Base-by-base conservation (phyloP, 2,329 filamentous ascomycete species). In the Cercospora beticola region DNA sequence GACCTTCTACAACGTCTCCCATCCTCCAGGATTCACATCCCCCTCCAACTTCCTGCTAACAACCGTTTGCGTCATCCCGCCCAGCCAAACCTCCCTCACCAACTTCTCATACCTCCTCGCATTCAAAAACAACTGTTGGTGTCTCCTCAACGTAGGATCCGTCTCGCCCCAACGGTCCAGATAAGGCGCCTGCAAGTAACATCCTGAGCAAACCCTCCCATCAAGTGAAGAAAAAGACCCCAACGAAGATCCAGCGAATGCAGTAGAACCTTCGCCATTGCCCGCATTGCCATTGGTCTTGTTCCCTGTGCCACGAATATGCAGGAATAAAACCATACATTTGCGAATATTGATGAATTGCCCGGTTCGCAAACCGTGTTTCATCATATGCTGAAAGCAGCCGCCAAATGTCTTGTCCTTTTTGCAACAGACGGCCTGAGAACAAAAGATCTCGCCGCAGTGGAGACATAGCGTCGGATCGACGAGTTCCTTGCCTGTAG, bases 291-390 rank as follows among this genome's bases (percentile, higher is more conserved):
- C 12, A 23, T 6, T 23, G 21, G 14, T 23, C 28, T 33, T 86
- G 5, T 18, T 28, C 10, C 33, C 16, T 1, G 16, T 21, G 18
- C 84, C 68, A 12, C 90, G 88, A n/a, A 74, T 73, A 81, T 97
- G 93, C 65, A 97, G 84, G 79, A 97, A 97, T 69, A 97, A 88
- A 49, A 97, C 89, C 74, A 91, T 92, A 82, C 96, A 98, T 83
- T 98, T 98, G 73, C 95, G 91, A 74, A 99, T 94, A 79, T 97
- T 97, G 79, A 99, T 90, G 82, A 96, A 98, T 36, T 97, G 84
- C n/a, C 95, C 95, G 59, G 97, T 89, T 74, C 93, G 93, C 70
- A 89, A 88, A 77, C 95, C 93, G 79, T 94, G 98, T 91, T 89
- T 93, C 71, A 86, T 83, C 83, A 97, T 89, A 81, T 99, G 95